phyloP scores from a whole-genome alignment of 495 filamentous ascomycete species.

The Neurospora terricola region DNA sequence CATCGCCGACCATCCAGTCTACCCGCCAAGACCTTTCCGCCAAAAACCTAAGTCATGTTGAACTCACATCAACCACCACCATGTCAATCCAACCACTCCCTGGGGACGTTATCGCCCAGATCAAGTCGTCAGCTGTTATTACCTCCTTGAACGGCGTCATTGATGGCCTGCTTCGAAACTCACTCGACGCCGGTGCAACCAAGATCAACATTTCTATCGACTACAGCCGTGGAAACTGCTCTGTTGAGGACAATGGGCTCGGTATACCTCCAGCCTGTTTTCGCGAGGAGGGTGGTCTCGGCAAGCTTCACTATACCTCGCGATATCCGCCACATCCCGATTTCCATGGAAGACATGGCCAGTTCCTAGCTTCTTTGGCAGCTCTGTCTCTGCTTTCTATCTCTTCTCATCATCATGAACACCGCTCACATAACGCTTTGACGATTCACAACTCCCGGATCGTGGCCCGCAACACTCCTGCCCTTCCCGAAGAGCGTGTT shows the following conservation, averaged over 20 bases:
- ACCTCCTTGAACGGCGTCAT: conserved; percentile 65
- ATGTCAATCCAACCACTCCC: conserved; percentile 67
- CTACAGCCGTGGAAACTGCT: conserved; percentile 65
- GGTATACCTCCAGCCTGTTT: conserved; percentile 73
- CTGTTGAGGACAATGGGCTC: conserved; percentile 78
- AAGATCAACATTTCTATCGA: conserved; percentile 66
- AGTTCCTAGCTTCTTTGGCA: conserved; percentile 68
- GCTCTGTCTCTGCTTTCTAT: conserved; percentile 69
- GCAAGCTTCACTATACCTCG: conserved; percentile 71
- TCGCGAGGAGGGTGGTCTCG: conserved; percentile 56
- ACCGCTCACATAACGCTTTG: conserved; percentile 58
- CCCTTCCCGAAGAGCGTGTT: conserved; percentile 50
- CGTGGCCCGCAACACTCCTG: conserved; percentile 57
- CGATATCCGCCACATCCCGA: conserved; percentile 42
- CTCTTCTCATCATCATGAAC: conserved; percentile 58
- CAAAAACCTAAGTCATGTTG: conserved; percentile 10
- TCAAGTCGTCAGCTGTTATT: conserved; percentile 76
- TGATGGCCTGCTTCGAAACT: conserved; percentile 70
- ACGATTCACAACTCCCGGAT: conserved; percentile 61
- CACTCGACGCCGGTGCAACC: conserved; percentile 69
- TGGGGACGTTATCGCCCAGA: conserved; percentile 65
- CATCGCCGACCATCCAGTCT: not conserved
- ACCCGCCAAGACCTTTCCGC: not conserved
- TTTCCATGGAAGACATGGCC: conserved; percentile 59
- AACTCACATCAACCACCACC: conserved; percentile 7